Base-by-base conservation (phyloP, 495 filamentous ascomycete species). In the Extremus antarcticus region DNA sequence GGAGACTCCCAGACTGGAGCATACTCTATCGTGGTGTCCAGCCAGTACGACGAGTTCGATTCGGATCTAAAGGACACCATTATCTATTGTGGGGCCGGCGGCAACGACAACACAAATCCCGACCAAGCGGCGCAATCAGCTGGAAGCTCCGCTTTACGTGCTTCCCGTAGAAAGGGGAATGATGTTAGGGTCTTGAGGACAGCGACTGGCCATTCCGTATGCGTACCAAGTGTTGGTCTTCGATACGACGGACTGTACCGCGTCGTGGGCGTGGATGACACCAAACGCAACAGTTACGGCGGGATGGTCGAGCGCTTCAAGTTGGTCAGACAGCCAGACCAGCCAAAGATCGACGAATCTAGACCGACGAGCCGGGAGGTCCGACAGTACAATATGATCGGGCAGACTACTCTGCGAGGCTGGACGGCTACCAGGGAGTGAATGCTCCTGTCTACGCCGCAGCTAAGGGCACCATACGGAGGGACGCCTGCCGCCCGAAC, bases 281-380 rank as follows among this genome's bases (percentile, higher is more conserved):
- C 53, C 2, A 25, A 19, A 17, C 29, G 29, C 13, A 47, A 55
- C 29, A 22, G 15, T 13, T 50, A 48, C 25, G 53, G 53, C 11
- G 53, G 53, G 2, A 25, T 20, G 45, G 49, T 50, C 29, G 45
- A 55, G 53, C 41, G 29, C 9, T 55, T 55, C 32, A 38, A 15
- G 23, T 41, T 55, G 21, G 45, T 23, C 9, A 11, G 53, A 29
- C 4, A 48, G 41, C 41, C 16, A 3, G 15, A 40, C 3, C 53
- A 55, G 53, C 8, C 7, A 9, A 2, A 4, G 16, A 55, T 55
- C 24, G 25, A 41, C 25, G 75, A 53, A 88, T 71, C 24, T 73
- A 49, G 11, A 70, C 74, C 60, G 13, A 35, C 29, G 29, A 13
- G 7, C 4, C 29, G 13, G 13, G 29, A 35, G 13, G 29, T 35